Evolutionary conservation across 2,329 filamentous ascomycete genomes (phyloP).

Genomic region (Annulohypoxylon truncatum): DNA sequence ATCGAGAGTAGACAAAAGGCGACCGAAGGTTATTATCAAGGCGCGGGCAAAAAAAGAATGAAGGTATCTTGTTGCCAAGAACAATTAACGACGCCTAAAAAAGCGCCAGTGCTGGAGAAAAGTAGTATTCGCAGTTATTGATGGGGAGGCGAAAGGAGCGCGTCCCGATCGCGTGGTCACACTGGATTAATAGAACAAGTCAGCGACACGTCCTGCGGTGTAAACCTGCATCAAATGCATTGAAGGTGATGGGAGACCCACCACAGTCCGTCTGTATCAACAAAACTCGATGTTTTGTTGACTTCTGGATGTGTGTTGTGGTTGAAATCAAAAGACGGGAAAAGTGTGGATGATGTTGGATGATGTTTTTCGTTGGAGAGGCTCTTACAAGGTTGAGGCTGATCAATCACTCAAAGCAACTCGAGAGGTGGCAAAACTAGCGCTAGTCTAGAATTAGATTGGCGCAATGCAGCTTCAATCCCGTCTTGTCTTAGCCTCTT

Average conservation of each 20-base stretch:
- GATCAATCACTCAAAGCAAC: conserved; percentile 32
- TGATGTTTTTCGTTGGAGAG: conserved; percentile 31
- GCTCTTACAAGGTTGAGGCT: conserved; percentile 26
- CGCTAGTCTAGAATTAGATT: conserved; percentile 13
- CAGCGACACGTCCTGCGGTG: neutral
- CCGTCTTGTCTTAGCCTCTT: neutral
- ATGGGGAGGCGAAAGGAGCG: conserved; percentile 7
- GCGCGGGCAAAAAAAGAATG: neutral
- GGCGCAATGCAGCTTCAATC: neutral
- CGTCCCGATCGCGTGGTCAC: conserved; percentile 11
- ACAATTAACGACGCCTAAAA: neutral
- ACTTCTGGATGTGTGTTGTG: conserved; percentile 1
- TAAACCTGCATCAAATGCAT: neutral
- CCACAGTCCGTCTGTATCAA: conserved; percentile 22
- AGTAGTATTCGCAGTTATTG: neutral
- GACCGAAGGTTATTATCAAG: neutral
- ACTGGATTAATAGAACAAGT: conserved; percentile 11
- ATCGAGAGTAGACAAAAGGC: neutral
- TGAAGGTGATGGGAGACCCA: conserved; percentile 21
- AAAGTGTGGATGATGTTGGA: conserved; percentile 1
- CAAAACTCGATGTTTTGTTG: conserved; percentile 24
- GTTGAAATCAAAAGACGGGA: neutral
- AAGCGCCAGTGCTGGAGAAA: neutral
- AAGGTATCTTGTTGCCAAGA: neutral
- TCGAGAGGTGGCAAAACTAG: conserved; percentile 10